Percentiles rank a stretch among this genome's conserved stretches.
phyloP scores from a whole-genome alignment of 495 filamentous ascomycete genomes.

The Jackrogersella multiformis region DNA sequence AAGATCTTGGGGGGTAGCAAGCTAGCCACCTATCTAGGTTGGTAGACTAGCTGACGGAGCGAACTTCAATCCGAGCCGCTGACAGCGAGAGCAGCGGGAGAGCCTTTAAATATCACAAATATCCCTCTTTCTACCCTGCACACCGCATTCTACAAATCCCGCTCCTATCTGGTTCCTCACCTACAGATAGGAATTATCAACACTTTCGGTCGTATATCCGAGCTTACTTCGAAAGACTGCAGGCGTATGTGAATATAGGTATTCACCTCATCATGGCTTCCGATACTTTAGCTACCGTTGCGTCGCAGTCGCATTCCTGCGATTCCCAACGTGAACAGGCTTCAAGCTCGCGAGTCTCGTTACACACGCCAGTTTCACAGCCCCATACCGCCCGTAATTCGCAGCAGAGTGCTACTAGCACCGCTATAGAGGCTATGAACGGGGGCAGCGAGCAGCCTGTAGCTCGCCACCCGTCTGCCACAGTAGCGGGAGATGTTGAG shows the following conservation, averaged over 20 bases:
- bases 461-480: constrained; percentile 54
- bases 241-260: constrained; percentile 8
- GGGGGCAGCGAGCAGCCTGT: constrained; percentile 52
- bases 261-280: constrained; percentile 25
- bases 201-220: constrained; percentile 28
- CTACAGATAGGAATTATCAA: constrained; percentile 34
- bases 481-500: constrained; percentile 66
- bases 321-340: constrained; percentile 10
- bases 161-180: constrained; percentile 27
- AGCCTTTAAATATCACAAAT: constrained; percentile 10
- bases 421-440: constrained; percentile 58
- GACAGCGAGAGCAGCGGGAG: neutral
- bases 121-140: constrained; percentile 15
- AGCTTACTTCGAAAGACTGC: constrained; percentile 13
- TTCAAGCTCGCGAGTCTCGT: constrained; percentile 15
- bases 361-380: constrained; percentile 20
- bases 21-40: no score
- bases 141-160: constrained; percentile 15
- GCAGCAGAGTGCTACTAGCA: constrained; percentile 52
- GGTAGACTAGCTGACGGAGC: neutral
- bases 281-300: constrained; percentile 2
- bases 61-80: neutral
- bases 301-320: constrained; percentile 15
- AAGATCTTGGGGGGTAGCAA: constrained; percentile 3
- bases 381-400: constrained; percentile 7